Conservation (phyloP, 1,284 basidiomycete genomes). For the Hymenochaete sp. region DNA sequence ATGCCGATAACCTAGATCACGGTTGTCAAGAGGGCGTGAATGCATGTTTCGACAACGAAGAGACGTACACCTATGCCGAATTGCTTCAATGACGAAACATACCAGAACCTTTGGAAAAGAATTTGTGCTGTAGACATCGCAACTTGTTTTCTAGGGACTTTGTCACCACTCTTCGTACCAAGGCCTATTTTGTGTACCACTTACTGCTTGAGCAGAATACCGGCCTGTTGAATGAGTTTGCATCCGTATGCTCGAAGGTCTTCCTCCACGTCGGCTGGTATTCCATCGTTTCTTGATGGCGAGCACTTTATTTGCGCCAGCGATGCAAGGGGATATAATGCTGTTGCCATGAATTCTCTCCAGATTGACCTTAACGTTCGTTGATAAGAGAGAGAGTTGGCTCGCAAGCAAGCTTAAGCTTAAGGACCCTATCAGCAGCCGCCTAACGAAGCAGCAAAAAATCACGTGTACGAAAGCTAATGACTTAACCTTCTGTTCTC, state of each 20-base stretch:
- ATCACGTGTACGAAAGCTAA: conserved; percentile 1
- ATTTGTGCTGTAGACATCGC: conserved; percentile 96
- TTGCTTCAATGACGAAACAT: conserved; percentile 86
- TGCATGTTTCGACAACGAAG: conserved; percentile 2
- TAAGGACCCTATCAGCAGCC: too few species aligned
- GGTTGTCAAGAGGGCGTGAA: conserved; percentile 7
- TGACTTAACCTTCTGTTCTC: background rate
- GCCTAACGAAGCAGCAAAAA: too few species aligned
- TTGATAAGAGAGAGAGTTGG: too few species aligned
- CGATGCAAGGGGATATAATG: conserved; percentile 80
- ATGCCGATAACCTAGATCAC: conserved; percentile 75
- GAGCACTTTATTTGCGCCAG: conserved; percentile 68
- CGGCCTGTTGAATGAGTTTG: conserved; percentile 91
- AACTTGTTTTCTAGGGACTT: conserved; percentile 78
- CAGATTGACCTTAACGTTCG: too few species aligned
- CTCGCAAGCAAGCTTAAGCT: background rate
- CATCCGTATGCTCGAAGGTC: conserved; percentile 84
- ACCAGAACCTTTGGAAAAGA: conserved; percentile 96
- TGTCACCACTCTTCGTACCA: conserved; percentile 8
- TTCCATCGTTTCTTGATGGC: conserved; percentile 76
- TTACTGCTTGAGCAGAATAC: conserved; percentile 81
- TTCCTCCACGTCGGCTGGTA: conserved; percentile 73
- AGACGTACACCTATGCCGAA: conserved; percentile 79
- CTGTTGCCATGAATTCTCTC: conserved; percentile 46
- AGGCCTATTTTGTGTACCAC: conserved; percentile 24